Base-by-base conservation (phyloP, 768 basidiomycete species). In the Glaciozyma martinii region DNA sequence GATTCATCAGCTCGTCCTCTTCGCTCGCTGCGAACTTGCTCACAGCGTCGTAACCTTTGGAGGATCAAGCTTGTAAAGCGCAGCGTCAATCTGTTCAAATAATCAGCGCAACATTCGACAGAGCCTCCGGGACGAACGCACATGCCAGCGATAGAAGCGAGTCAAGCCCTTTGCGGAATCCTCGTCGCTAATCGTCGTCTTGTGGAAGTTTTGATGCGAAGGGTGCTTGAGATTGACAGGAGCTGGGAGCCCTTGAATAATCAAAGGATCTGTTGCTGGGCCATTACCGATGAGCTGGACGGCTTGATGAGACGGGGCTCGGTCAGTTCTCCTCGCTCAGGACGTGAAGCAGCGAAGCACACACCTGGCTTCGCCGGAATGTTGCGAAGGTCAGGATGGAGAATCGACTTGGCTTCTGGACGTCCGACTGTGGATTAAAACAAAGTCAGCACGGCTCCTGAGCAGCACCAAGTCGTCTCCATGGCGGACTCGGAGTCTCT, bases 231-330 rank as follows among this genome's bases (percentile, higher is more conserved):
- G 83, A 75, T 81, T 83, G 23, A 86, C 86, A 72, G 73, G 73
- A 6, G 30, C 54, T 3, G 56, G 42, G 10, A 74, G 58, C 4
- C 73, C 73, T 33, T 66, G 69, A 5, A 62, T 43, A 47, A 74
- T 59, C 43, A 40, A 50, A 1, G 52, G 46, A 32, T 74, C 70
- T 15, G 46, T 57, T 19, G 67, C 61, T 0, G 78, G 82, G 10
- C 91, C 90, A 72, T 92, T 91, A 12, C 90, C 90, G 73, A 93
- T 92, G 60, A 93, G 84, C 75, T 94, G 91, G 1, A 94, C 91
- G 74, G 92, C 88, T 1, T n/a, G n/a, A n/a, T n/a, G n/a, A n/a
- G n/a, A n/a, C n/a, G n/a, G n/a, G n/a, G n/a, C n/a, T n/a, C n/a
- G n/a, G n/a, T n/a, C n/a, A n/a, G n/a, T n/a, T n/a, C n/a, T n/a